Percentiles rank a stretch among this genome's conserved stretches.
phyloP scores from a whole-genome alignment of 1,139 yeast species.

The Blastobotrys buckinghamii region DNA sequence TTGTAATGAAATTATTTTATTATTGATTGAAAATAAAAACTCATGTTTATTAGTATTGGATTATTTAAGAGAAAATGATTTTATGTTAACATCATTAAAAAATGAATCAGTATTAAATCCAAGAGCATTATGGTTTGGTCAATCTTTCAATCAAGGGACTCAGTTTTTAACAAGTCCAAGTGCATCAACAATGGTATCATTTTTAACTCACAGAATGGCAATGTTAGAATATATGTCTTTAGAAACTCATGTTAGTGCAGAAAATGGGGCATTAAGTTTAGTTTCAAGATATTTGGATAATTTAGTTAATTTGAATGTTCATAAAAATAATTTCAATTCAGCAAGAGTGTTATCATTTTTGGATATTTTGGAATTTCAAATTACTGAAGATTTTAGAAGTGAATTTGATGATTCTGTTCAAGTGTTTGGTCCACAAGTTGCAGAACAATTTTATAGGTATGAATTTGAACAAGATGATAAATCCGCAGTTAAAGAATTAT shows the following conservation, averaged over 20 bases:
- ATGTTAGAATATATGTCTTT: conserved; percentile 64
- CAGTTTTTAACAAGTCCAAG: conserved; percentile 28
- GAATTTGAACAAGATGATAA: conserved; percentile 17
- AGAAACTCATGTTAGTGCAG: conserved; percentile 61
- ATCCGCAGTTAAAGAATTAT: conserved; percentile 20
- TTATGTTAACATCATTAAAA: conserved; percentile 48
- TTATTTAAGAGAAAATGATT: conserved; percentile 45
- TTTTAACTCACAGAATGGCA: conserved; percentile 56
- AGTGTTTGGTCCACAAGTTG: conserved; percentile 13
- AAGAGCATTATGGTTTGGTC: conserved; percentile 48
- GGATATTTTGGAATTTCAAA: conserved; percentile 59
- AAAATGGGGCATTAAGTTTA: conserved; percentile 47
- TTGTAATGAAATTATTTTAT: conserved; percentile 55
- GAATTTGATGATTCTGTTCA: conserved; percentile 4
- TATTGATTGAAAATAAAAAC: conserved; percentile 49
- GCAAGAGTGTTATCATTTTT: conserved; percentile 62
- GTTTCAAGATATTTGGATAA: conserved; percentile 48
- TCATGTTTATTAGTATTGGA: conserved; percentile 50
- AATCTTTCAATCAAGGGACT: conserved; percentile 37
- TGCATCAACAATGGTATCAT: conserved; percentile 53
- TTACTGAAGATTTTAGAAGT: conserved; percentile 18
- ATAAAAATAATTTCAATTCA: conserved; percentile 28
- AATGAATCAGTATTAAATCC: conserved; percentile 50
- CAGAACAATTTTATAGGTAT: conserved; percentile 11
- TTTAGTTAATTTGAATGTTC: conserved; percentile 39